phyloP scores from a whole-genome alignment of 108 stramenopile genomes.

The Seminavis robusta region DNA sequence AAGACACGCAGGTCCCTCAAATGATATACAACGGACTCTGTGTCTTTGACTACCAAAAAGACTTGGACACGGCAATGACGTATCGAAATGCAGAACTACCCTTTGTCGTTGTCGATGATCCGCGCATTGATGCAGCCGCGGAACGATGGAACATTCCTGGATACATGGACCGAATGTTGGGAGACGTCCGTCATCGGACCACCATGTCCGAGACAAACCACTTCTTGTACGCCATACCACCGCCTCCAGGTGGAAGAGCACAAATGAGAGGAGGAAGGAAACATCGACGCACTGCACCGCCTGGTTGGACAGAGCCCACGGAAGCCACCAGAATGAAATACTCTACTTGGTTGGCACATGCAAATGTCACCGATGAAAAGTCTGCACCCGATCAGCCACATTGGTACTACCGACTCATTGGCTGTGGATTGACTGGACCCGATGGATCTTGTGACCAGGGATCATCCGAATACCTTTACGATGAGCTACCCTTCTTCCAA shows the following conservation, averaged over 20 bases:
- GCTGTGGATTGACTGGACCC: conserved; percentile 17
- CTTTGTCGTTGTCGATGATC: conserved; percentile 87
- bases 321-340: conserved; percentile 72
- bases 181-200: conserved; percentile 44
- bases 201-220: conserved; percentile 86
- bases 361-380: conserved; percentile 40
- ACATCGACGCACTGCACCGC: conserved; percentile 14
- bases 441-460: conserved; percentile 38
- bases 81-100: conserved; percentile 91
- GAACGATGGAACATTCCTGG: conserved; percentile 83
- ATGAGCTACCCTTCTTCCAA: conserved; percentile 61
- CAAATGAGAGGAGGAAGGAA: conserved; percentile 15
- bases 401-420: conserved; percentile 89
- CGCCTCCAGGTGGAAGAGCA: too few species aligned
- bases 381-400: conserved; percentile 72
- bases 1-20: background rate
- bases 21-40: conserved; percentile 69
- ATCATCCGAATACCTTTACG: conserved; percentile 43
- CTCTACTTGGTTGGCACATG: conserved; percentile 80
- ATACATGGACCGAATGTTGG: conserved; percentile 75
- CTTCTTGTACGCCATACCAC: conserved; percentile 88
- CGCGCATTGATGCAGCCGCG: conserved; percentile 62
- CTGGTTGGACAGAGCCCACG: conserved; percentile 78
- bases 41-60: conserved; percentile 75
- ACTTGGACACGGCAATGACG: conserved; percentile 70